Percentiles rank a stretch among this genome's conserved stretches.
Evolutionary conservation across 2,329 filamentous ascomycete genomes (phyloP).

Genomic region (Fusarium compactum): DNA sequence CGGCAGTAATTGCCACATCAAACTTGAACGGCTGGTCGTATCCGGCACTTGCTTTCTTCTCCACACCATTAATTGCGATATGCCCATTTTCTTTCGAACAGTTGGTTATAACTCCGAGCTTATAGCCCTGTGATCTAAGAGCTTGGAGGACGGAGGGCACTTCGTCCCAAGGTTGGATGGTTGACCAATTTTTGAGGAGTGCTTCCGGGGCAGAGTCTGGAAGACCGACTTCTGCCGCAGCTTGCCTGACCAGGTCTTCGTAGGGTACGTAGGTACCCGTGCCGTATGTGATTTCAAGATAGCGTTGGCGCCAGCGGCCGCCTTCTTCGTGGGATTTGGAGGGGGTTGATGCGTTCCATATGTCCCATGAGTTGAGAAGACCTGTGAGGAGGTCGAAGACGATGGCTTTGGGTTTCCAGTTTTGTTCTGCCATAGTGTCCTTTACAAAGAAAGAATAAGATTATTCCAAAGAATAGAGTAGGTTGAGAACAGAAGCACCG

Average conservation of each 20-base stretch:
- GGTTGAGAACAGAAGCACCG: neutral
- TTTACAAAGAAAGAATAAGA: fast-evolving
- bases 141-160: slow-evolving; percentile 27
- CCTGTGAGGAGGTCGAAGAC: slow-evolving; percentile 58
- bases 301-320: slow-evolving; percentile 52
- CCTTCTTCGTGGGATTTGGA: slow-evolving; percentile 45
- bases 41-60: slow-evolving; percentile 13
- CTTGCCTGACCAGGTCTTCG: slow-evolving; percentile 48
- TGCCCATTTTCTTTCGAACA: slow-evolving; percentile 52
- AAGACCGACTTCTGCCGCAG: slow-evolving; percentile 50
- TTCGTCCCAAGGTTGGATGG: slow-evolving; percentile 47
- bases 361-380: slow-evolving; percentile 55
- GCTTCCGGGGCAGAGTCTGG: slow-evolving; percentile 45
- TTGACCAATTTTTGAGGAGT: slow-evolving; percentile 47
- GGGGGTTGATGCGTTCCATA: slow-evolving; percentile 53
- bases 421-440: neutral
- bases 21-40: slow-evolving; percentile 43
- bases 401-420: slow-evolving; percentile 51
- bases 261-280: slow-evolving; percentile 51
- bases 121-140: slow-evolving; percentile 47
- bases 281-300: slow-evolving; percentile 55
- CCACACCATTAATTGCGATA: slow-evolving; percentile 28
- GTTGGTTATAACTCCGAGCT: slow-evolving; percentile 55
- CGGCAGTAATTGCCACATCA: slow-evolving; percentile 53
- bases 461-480: neutral